These are phyloP conservation scores for Kazachstania sp. DNA, from an alignment of 1,139 yeast genomes.

Conservation along the genomic window DNA sequence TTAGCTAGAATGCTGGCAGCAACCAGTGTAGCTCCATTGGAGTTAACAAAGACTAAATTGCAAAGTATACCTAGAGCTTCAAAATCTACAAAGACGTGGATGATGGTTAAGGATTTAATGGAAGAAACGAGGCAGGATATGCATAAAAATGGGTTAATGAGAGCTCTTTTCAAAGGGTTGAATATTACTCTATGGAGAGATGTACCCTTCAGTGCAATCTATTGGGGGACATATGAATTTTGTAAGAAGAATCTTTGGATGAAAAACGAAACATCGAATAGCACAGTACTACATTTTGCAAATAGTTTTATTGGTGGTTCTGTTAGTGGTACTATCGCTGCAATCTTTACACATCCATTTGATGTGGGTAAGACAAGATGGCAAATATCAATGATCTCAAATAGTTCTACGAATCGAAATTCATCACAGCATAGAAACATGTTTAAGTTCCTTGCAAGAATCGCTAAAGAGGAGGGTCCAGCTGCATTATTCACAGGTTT, in stretches of 20 bases:
- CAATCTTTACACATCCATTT: constrained; percentile 82
- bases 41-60: constrained; percentile 74
- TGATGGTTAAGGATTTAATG: constrained; percentile 41
- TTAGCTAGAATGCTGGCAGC: constrained; percentile 80
- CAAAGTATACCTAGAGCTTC: constrained; percentile 66
- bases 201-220: constrained; percentile 91
- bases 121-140: constrained; percentile 52
- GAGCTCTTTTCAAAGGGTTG: constrained; percentile 72
- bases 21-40: constrained; percentile 78
- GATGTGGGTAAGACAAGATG: constrained; percentile 95
- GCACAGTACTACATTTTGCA: constrained; percentile 49
- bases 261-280: constrained; percentile 13
- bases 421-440: constrained; percentile 34
- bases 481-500: constrained; percentile 77
- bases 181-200: constrained; percentile 91
- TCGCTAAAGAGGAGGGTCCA: constrained; percentile 64
- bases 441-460: constrained; percentile 55
- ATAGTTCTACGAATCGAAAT: constrained; percentile 4
- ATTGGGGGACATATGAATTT: constrained; percentile 81
- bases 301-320: constrained; percentile 82
- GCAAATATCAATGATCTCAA: constrained; percentile 44
- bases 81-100: constrained; percentile 21
- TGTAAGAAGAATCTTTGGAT: constrained; percentile 25
- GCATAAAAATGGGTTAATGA: constrained; percentile 43
- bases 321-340: constrained; percentile 76